Percentiles rank a stretch among this genome's conserved stretches.
Conservation (phyloP, 164 flowering plant species). For the Cinnamomum chago region DNA sequence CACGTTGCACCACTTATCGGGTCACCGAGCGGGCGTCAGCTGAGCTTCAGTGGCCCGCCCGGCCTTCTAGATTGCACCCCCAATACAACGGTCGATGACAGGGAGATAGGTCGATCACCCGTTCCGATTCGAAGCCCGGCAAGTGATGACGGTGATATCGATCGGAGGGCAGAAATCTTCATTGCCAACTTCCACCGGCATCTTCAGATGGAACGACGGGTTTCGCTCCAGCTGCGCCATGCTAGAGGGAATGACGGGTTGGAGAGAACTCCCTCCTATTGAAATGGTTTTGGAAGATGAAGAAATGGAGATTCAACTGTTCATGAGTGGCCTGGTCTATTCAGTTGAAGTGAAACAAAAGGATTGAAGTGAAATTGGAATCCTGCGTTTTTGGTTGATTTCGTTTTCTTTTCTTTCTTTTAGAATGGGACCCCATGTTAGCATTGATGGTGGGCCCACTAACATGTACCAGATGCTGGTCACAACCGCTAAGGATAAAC, state of each 20-base stretch:
- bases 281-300: background rate
- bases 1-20: constrained; percentile 19
- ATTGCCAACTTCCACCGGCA: constrained; percentile 43
- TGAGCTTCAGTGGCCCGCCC: constrained; percentile 34
- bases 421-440: too few relatives aligned
- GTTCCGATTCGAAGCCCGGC: constrained; percentile 22
- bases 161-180: constrained; percentile 49
- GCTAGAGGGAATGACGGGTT: background rate
- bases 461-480: too few relatives aligned
- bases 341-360: too few relatives aligned
- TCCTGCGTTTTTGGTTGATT: too few relatives aligned
- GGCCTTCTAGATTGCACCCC: constrained; percentile 18
- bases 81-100: constrained; percentile 1
- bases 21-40: constrained; percentile 6
- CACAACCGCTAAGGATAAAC: too few relatives aligned
- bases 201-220: constrained; percentile 46
- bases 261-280: background rate
- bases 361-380: too few relatives aligned
- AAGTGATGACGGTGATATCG: constrained; percentile 21
- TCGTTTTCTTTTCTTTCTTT: too few relatives aligned
- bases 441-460: too few relatives aligned
- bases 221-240: constrained; percentile 26
- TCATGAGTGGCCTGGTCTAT: too few relatives aligned
- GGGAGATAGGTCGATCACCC: constrained; percentile 4
- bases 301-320: too few relatives aligned